Base-by-base conservation (phyloP, 2,329 filamentous ascomycete species). In the Hirsutella minnesotensis region DNA sequence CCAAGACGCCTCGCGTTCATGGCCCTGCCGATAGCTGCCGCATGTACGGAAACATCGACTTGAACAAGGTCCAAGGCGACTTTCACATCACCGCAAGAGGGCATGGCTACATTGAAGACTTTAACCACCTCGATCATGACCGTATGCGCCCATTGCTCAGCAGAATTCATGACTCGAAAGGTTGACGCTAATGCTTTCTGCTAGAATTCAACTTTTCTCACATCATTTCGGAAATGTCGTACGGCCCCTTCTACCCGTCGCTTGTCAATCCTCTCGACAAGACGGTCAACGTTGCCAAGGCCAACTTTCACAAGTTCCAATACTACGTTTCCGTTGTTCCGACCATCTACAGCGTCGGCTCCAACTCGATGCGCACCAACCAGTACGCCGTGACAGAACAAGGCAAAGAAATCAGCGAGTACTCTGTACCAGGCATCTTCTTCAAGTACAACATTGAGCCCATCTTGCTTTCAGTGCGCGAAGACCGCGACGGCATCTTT, bases 371-470 rank as follows among this genome's bases (percentile, higher is more conserved):
- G 58, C 78, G 83, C 63, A 96, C 92, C 15, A 98, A 98, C 70
- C 92, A 98, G 64, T 98, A 98, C 68, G 92, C 90, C 46, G 92
- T 95, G 1, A 96, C 89, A 1, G 86, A 89, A 58, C 89, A 96
- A 68, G 83, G 76, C 53, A 77, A 81, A 54, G 66, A 71, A 30
- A 74, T 94, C 35, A 68, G 72, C 43, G 83, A 94, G 55, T 79
- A 71, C 52, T 49, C 69, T 45, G 77, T 95, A 1, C 92, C 92
- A 0, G 92, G 92, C 27, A 79, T 98, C 48, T 98, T 96, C 61
- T 86, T 98, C 75, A 98, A 96, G 68, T 98, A 94, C 66, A 90
- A 96, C 60, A 95, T 98, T 53, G 92, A 98, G 70, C 92, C 92
- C 2, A 89, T 98, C 54, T 68, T 92, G 60, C 70, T 98, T 42